Evolutionary conservation across 164 flowering plant genomes (phyloP).

Genomic region (Santalum album): DNA sequence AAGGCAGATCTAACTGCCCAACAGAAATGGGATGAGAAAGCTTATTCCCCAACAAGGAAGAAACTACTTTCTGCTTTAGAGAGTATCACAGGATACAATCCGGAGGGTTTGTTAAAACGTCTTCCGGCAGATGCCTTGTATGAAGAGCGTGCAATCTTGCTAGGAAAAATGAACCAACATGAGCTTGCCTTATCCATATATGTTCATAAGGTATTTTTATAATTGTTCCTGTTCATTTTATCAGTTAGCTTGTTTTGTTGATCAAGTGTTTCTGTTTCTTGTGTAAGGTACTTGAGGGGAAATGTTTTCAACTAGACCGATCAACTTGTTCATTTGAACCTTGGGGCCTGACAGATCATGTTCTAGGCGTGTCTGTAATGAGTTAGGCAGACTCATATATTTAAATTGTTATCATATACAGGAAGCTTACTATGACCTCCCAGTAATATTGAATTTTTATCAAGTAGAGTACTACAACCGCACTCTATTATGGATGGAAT

Average conservation of each 20-base stretch:
- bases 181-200: conserved; percentile 92
- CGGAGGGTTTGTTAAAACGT: conserved; percentile 71
- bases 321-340: no score
- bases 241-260: neutral
- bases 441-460: no score
- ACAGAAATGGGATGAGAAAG: conserved; percentile 82
- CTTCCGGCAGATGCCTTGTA: conserved; percentile 84
- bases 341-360: no score
- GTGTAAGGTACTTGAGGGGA: no score
- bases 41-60: conserved; percentile 66
- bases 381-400: no score
- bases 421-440: no score
- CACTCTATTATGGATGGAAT: no score
- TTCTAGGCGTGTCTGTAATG: no score
- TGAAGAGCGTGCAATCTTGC: conserved; percentile 89
- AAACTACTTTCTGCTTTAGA: conserved; percentile 83
- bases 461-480: no score
- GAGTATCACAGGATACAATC: conserved; percentile 72
- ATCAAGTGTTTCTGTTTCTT: neutral
- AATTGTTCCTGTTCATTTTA: neutral
- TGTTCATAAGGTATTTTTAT: conserved; percentile 75
- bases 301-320: no score
- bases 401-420: no score
- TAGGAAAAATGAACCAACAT: conserved; percentile 97
- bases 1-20: conserved; percentile 54